A percentile compares a stretch with the other conserved stretches of the same genome.
Evolutionary conservation across 345 rosid genomes (phyloP).

Genomic region (Linum usitatissimum): DNA sequence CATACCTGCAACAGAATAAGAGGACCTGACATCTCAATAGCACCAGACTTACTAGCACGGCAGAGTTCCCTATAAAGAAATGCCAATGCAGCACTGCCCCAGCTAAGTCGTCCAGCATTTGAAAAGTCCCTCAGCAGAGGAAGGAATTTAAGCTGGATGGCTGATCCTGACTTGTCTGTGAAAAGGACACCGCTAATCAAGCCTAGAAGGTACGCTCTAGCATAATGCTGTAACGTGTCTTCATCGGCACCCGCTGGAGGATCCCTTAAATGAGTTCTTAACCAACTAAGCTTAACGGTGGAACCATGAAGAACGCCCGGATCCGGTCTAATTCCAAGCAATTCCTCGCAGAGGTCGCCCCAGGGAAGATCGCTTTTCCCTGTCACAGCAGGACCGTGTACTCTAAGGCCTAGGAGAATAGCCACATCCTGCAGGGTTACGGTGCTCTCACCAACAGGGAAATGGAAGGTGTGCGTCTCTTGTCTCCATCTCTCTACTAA

Average conservation of each 20-base stretch:
- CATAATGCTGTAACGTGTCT: not conserved
- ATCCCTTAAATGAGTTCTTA: not conserved
- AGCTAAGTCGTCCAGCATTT: not conserved
- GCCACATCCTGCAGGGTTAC: constrained; percentile 9
- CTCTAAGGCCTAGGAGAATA: not conserved
- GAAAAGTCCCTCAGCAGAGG: constrained; percentile 7
- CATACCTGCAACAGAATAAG: constrained; percentile 1
- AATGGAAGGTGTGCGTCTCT: constrained; percentile 10
- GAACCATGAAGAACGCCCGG: not conserved
- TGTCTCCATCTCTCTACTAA: constrained; percentile 14
- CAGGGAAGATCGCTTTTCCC: not conserved
- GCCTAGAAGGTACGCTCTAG: constrained; percentile 2
- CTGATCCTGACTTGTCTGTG: constrained; percentile 3
- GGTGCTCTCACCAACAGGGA: constrained; percentile 9
- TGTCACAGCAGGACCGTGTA: constrained; percentile 3
- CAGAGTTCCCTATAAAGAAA: constrained; percentile 13
- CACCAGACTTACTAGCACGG: not conserved
- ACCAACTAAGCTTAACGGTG: constrained; percentile 1
- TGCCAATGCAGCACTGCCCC: constrained; percentile 10
- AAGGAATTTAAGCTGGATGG: constrained; percentile 7
- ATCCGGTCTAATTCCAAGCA: constrained; percentile 5
- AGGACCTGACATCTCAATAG: constrained; percentile 10
- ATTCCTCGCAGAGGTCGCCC: not conserved
- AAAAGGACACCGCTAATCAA: constrained; percentile 9
- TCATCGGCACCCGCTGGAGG: constrained; percentile 1